Evolutionary conservation across 2,329 filamentous ascomycete species (phyloP), one percentile per base, ranked within the genome.

Genomic region (Pseudogymnoascus sp.): DNA sequence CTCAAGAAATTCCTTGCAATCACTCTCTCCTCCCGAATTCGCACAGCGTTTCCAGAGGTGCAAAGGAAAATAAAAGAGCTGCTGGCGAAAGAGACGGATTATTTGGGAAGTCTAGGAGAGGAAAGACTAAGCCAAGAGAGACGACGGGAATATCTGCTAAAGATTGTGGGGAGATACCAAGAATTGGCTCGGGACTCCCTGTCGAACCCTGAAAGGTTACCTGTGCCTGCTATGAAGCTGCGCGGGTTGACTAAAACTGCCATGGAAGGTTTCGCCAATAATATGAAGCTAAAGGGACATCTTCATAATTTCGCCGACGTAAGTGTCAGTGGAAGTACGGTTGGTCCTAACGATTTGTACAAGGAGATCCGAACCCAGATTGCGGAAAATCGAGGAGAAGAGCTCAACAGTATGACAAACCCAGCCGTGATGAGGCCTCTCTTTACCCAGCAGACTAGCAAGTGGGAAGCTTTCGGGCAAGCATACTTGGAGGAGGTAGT

Each of bases 341-440:
- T 7, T 11, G 4, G 11, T 15, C 6, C 53, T 4, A 9, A 60
- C 56, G 26, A 9, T n/a, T 42, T 72, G 11, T 65, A 67, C 7
- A 37, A 62, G 0, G 62, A 68, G 17, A 76, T 77, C 15, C 64
- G 66, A 2, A 42, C 59, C 1, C 67, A 74, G 26, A 68, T 77
- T 3, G 21, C 37, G 0, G 61, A 65, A 0, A 75, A 72, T 33
- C 69, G 72, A 31, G 71, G 70, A 1, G 71, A 67, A 13, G 70
- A 75, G 7, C 72, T 77, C 0, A 69, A 72, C 0, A 74, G 74
- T 0, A 65, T 77, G 7, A 44, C 73, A 11, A 75, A 77, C 53
- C 73, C 74, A 0, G 67, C 71, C 0, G 68, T 76, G 0, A 69
- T 75, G 17, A 68, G 66, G 1, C 66, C 66, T 0, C 68, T 77